A percentile compares a stretch with the other conserved stretches of the same genome.
phyloP scores from a whole-genome alignment of 768 basidiomycete genomes.

The Calocera viscosa region DNA sequence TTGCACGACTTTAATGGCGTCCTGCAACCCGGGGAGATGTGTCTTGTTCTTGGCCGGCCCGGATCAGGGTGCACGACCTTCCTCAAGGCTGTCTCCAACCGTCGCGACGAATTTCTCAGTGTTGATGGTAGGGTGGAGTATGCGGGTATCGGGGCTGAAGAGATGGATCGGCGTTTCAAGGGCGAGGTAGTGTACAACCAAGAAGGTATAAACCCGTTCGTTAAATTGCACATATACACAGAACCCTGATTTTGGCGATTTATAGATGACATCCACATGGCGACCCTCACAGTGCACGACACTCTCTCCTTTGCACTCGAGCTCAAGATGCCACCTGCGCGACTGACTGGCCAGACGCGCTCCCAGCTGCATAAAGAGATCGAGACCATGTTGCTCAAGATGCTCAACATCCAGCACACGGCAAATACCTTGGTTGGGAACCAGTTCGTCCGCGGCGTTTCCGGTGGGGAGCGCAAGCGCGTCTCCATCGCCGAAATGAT shows the following conservation, averaged over 20 bases:
- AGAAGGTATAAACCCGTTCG: not conserved
- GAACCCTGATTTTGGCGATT: no score
- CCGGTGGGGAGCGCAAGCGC: slow-evolving; percentile 32
- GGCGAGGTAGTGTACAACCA: slow-evolving; percentile 62
- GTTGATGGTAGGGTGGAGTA: slow-evolving; percentile 35
- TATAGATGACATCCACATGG: slow-evolving; percentile 68
- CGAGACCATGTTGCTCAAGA: slow-evolving; percentile 44
- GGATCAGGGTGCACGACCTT: slow-evolving; percentile 38
- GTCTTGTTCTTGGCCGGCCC: slow-evolving; percentile 37
- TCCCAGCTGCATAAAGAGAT: slow-evolving; percentile 30
- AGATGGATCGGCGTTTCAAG: slow-evolving; percentile 37
- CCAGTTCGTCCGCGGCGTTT: slow-evolving; percentile 46
- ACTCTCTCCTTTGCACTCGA: slow-evolving; percentile 49
- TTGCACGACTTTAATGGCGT: slow-evolving; percentile 52
- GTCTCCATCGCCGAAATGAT: slow-evolving; percentile 23
- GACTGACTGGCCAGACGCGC: slow-evolving; percentile 27
- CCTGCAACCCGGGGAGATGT: slow-evolving; percentile 64
- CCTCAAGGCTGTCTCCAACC: slow-evolving; percentile 38
- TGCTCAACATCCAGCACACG: slow-evolving; percentile 66
- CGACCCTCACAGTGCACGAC: slow-evolving; percentile 66
- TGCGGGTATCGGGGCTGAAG: slow-evolving; percentile 35
- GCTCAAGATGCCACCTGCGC: slow-evolving; percentile 32
- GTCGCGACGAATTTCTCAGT: slow-evolving; percentile 28
- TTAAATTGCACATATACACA: no score
- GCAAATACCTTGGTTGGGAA: slow-evolving; percentile 65